A percentile compares a stretch with the other conserved stretches of the same genome.
phyloP scores from a whole-genome alignment of 1,284 basidiomycete species.

The Exobasidium rhododendri region DNA sequence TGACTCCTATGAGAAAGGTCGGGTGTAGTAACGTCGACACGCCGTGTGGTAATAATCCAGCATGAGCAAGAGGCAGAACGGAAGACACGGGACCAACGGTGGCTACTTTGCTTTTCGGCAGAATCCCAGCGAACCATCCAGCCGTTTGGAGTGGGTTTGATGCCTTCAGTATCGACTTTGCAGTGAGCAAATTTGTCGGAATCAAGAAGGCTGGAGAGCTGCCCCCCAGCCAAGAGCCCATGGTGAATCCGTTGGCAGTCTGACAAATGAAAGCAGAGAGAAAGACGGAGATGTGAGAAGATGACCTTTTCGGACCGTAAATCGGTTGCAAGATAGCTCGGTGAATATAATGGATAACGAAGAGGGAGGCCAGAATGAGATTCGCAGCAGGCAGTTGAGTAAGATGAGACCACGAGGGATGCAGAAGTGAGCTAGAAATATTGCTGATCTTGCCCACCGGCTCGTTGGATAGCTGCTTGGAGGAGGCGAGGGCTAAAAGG shows the following conservation, averaged over 20 bases:
- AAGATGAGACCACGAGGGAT: slow-evolving; percentile 39
- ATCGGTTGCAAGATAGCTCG: slow-evolving; percentile 78
- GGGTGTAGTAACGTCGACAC: slow-evolving; percentile 20
- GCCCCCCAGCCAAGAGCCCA: slow-evolving; percentile 63
- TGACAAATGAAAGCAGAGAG: slow-evolving; percentile 68
- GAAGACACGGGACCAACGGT: neutral
- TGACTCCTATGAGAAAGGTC: slow-evolving; percentile 65
- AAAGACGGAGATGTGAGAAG: slow-evolving; percentile 69
- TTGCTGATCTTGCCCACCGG: neutral
- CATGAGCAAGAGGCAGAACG: slow-evolving; percentile 11
- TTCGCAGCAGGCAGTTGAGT: slow-evolving; percentile 58
- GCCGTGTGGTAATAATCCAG: slow-evolving; percentile 14
- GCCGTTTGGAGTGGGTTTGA: neutral
- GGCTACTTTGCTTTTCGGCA: neutral
- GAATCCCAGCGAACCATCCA: neutral
- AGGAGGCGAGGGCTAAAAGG: slow-evolving; percentile 21
- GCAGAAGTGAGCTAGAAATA: slow-evolving; percentile 35
- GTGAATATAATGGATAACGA: slow-evolving; percentile 75
- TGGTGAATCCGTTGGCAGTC: slow-evolving; percentile 67
- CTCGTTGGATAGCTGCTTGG: slow-evolving; percentile 55
- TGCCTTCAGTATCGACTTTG: neutral
- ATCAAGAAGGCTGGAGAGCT: slow-evolving; percentile 32
- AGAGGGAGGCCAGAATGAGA: slow-evolving; percentile 64
- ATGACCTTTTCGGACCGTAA: slow-evolving; percentile 74
- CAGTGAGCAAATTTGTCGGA: slow-evolving; percentile 14